Percentiles rank a stretch among this genome's conserved stretches.
Evolutionary conservation across 805 yeast species (phyloP).

Genomic region (Candida tammaniensis): DNA sequence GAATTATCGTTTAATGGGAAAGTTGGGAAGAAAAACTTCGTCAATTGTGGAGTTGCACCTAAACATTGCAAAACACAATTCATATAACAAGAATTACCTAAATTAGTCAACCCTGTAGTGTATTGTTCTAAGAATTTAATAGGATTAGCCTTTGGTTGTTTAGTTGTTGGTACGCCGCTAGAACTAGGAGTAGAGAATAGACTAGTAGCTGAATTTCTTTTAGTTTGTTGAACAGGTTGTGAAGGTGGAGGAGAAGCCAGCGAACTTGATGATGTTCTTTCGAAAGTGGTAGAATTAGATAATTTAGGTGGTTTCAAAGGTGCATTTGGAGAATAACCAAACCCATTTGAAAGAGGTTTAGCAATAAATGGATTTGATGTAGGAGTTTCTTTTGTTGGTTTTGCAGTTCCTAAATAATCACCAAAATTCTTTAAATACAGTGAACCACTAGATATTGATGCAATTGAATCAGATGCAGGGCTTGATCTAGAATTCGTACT

Average conservation of each 20-base stretch:
- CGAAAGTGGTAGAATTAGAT: background rate
- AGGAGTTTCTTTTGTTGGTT: conserved; percentile 17
- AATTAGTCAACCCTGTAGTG: conserved; percentile 70
- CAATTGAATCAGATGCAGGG: conserved; percentile 6
- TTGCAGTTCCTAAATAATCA: conserved; percentile 27
- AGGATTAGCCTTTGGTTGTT: conserved; percentile 7
- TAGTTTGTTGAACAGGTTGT: conserved; percentile 1
- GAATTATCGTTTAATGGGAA: conserved; percentile 19
- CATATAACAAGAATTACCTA: conserved; percentile 93
- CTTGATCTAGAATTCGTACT: conserved; percentile 4
- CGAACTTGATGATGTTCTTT: conserved; percentile 1
- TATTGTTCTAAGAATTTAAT: conserved; percentile 31
- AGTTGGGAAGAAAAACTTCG: conserved; percentile 53
- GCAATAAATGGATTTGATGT: conserved; percentile 16
- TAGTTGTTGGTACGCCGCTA: background rate
- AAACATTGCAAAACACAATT: conserved; percentile 87
- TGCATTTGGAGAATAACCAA: conserved; percentile 9
- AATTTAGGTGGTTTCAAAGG: conserved; percentile 11
- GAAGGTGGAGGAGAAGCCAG: background rate
- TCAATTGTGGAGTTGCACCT: conserved; percentile 65
- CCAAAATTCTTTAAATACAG: conserved; percentile 31
- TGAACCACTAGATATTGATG: conserved; percentile 12
- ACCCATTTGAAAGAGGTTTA: conserved; percentile 1
- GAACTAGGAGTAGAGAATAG: too few relatives aligned
- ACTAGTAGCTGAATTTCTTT: conserved; percentile 1